phyloP scores from a whole-genome alignment of 805 yeast species.

The Schizosaccharomyces osmophilus region DNA sequence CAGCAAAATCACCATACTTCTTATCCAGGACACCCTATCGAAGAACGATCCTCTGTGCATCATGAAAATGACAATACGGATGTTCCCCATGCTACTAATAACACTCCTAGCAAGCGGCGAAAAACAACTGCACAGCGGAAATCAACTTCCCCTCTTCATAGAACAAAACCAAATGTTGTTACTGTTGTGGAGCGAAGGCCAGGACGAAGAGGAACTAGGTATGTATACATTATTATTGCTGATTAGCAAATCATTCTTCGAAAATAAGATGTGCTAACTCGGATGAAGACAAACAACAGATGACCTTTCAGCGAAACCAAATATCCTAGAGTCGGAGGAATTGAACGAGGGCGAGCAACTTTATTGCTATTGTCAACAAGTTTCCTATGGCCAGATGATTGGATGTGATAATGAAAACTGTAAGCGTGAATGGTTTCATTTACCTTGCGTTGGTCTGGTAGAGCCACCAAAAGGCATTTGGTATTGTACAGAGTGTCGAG shows the following conservation, averaged over 20 bases:
- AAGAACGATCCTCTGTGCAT: not conserved
- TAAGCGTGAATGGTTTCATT: conserved; percentile 71
- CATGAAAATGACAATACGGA: not conserved
- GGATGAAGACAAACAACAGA: not conserved
- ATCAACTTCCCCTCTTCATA: not conserved
- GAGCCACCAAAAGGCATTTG: conserved; percentile 37
- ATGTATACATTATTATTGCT: too few species aligned
- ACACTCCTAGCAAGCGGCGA: not conserved
- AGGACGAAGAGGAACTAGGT: not conserved
- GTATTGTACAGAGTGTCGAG: conserved; percentile 37
- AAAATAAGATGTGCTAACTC: not conserved
- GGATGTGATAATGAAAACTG: conserved; percentile 91
- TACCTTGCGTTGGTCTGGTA: conserved; percentile 68
- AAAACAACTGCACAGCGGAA: not conserved
- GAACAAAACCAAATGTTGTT: not conserved
- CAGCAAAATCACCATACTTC: too few species aligned
- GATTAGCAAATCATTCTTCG: too few species aligned
- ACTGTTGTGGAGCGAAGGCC: not conserved
- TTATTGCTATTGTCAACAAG: conserved; percentile 90
- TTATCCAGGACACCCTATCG: not conserved
- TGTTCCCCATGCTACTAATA: not conserved
- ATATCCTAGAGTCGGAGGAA: not conserved
- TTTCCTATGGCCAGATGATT: conserved; percentile 95
- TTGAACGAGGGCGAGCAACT: not conserved
- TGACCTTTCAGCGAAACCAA: not conserved